Evolutionary conservation across 2,329 filamentous ascomycete species (phyloP), one percentile per base, ranked within the genome.

Genomic region (Neocucurbitaria cava): DNA sequence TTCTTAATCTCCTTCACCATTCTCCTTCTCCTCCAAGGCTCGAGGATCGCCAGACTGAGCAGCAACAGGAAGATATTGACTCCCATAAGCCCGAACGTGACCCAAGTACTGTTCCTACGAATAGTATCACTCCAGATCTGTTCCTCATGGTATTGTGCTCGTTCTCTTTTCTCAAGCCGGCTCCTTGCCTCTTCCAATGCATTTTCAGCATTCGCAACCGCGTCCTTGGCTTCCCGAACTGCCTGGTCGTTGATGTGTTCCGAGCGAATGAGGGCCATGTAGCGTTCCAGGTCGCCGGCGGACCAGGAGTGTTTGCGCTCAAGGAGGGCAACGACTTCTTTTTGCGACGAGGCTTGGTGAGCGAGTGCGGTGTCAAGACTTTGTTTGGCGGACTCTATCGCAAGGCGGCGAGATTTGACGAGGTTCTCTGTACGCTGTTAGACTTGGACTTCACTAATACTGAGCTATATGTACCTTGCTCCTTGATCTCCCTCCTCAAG

Each of bases 121-220:
- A 99, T 99, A 66, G 96, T 94, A 75, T 99, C 95, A 71, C 91
- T 96, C 95, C 95, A 99, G 52, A 99, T 96, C 79, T 99, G 95
- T 80, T 99, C 95, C 78, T 99, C 95, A 76, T 99, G 95, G 77
- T 99, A 99, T 56, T 96, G 87, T 58, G 90, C 90, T 46, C 97
- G 81, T 66, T 98, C 97, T 46, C 89, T 87, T 58, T 89, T 87
- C 72, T 90, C 94, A 49, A 99, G 80, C 66, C 88, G 85, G 47
- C 87, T 85, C 50, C 88, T 85, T 0, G 92, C 85, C 58, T 90
- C 88, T 77, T 96, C 90, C 56, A 96, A 87, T 28, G 91, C 86
- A 40, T 85, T 84, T 79, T 99, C 95, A 1, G 91, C 88, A 54
- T 87, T 83, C 15, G 87, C 87, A 23, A 98, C 83, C 13, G 84